Evolutionary conservation across 345 rosid species (phyloP), one percentile per base, ranked within the genome.

Genomic region (Aegle marmelos): DNA sequence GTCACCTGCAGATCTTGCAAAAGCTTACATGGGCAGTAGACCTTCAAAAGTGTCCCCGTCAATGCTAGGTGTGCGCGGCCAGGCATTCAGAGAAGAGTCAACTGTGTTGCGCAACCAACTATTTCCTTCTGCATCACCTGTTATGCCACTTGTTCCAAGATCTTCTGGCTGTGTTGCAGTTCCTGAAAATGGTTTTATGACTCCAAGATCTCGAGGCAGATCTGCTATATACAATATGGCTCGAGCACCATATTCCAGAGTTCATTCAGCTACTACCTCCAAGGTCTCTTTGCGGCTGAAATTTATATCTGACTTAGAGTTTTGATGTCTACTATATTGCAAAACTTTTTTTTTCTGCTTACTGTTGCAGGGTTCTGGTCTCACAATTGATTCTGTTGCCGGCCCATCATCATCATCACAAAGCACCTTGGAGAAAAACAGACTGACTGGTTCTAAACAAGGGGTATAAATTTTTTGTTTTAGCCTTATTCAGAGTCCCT

Each of bases 1-100:
- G 67, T 89, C 97, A 61, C 98, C 99, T 74, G 91, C 93, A 61
- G 96, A 93, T 91, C 97, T 97, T 85, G 98, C 99, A 81, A 94
- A 89, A 86, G 95, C 93, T 76, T 96, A 89, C 91, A 96, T 94
- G 98, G 93, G 91, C 62, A 87, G 90, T 81, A 89, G 95, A 87
- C 90, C 93, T 66, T 89, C 94, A 58, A 91, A 89, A 83, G 88
- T 89, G 70, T 88, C 92, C 56, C 87, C 92, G 31, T 86, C 95
- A 77, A 83, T 66, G 79, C 81, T 86, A 57, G 86, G 85, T 37
- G 78, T 83, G 62, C 87, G 83, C 27, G 79, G 79, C 80, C 90
- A 85, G 85, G 75, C 83, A 39, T 73, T 72, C 27, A 84, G 81
- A 74, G 94, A 86, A 81, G 90, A 88, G 85, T 85, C 87, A 61